Evolutionary conservation across 1,284 basidiomycete genomes (phyloP), one percentile per base, ranked within the genome.

Genomic region (Singerocomus inundabilis): DNA sequence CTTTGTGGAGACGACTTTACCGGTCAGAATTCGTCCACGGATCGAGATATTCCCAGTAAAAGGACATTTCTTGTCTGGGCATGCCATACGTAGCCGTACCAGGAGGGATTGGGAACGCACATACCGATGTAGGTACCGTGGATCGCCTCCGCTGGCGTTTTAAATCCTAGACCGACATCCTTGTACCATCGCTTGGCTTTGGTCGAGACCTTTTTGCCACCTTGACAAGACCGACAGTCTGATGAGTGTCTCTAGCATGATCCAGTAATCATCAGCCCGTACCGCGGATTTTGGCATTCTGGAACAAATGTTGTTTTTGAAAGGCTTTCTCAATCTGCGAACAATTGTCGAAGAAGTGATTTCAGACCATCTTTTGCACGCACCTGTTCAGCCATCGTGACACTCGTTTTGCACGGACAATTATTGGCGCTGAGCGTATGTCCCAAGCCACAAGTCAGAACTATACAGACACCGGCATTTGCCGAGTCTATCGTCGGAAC

Each of bases 111-210:
- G 25, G 18, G 16, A 36, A 21, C 18, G 35, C 28, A 77, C 88
- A 57, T 69, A 93, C 90, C 93, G 70, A 99, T 93, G 80, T 99
- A 99, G 63, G 91, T 91, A 67, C 95, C 97, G 60, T 85, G 93
- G 71, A 99, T 93, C 55, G 97, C 97, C 69, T 98, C 96, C 65
- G 84, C 66, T 53, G 97, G 97, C 50, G 94, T 99, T 85, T 96
- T 96, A 81, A 93, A 97, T 50, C 93, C 94, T 53, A 98, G 80
- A 68, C 94, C 94, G 71, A 97, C 91, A 76, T 98, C 93, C 82
- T 98, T 99, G 81, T 93, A 98, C 97, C 97, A 99, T 72, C 97
- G 82, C 84, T 89, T 96, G 63, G 93, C 90, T 82, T 90, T 98
- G 64, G 93, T 93, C 56, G 87, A 81, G 59, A 93, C 78, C 81